A percentile compares a stretch with the other conserved stretches of the same genome.
phyloP scores from a whole-genome alignment of 495 filamentous ascomycete species.

The Neurospora sublineolata region DNA sequence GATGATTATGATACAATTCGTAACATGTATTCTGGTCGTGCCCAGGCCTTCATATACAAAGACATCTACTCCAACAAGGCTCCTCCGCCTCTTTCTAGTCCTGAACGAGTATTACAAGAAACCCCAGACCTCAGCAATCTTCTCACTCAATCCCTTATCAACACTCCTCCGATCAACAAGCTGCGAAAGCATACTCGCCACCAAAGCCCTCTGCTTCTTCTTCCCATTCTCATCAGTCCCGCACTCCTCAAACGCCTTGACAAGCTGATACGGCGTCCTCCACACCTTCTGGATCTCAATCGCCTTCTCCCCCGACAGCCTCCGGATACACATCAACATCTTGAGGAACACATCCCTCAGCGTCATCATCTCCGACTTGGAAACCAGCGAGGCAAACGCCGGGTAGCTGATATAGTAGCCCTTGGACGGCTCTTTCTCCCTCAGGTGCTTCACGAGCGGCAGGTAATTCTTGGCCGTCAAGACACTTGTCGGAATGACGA shows the following conservation, averaged over 20 bases:
- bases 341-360: constrained; percentile 69
- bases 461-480: constrained; percentile 62
- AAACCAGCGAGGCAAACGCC: constrained; percentile 58
- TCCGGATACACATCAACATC: constrained; percentile 77
- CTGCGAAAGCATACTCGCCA: constrained; percentile 40
- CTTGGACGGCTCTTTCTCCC: constrained; percentile 29
- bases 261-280: constrained; percentile 58
- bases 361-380: constrained; percentile 63
- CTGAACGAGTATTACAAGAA: not conserved
- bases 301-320: constrained; percentile 72
- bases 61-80: constrained; percentile 5
- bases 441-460: constrained; percentile 48
- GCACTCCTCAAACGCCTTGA: constrained; percentile 53
- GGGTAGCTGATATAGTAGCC: constrained; percentile 59
- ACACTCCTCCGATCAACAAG: constrained; percentile 61
- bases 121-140: constrained; percentile 67
- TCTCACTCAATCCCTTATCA: constrained; percentile 48
- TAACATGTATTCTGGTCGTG: not conserved
- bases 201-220: constrained; percentile 40
- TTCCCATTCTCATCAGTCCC: constrained; percentile 31
- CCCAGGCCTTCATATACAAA: not conserved
- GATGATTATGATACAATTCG: not conserved
- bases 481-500: constrained; percentile 53
- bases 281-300: constrained; percentile 67
- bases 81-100: not conserved